These are phyloP conservation scores for Rhizopogon roseolus DNA, from an alignment of 768 basidiomycete species.

Conservation along the genomic window DNA sequence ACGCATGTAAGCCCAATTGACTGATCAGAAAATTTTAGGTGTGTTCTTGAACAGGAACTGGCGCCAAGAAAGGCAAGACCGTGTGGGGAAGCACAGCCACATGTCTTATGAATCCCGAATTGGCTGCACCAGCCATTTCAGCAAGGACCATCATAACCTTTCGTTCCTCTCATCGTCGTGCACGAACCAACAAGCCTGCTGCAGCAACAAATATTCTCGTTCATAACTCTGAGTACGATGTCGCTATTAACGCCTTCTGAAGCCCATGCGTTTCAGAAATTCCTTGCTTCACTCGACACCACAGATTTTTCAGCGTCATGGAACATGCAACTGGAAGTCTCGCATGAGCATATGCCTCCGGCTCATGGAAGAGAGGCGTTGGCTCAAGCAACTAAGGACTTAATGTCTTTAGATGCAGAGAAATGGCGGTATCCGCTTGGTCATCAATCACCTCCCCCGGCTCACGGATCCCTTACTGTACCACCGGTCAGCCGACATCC, in stretches of 20 bases:
- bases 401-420: slow-evolving; percentile 63
- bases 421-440: slow-evolving; percentile 30
- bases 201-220: neutral
- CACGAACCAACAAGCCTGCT: neutral
- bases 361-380: slow-evolving; percentile 59
- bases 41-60: neutral
- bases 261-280: slow-evolving; percentile 63
- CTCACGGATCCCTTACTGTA: slow-evolving; percentile 4
- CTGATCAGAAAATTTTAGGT: no score
- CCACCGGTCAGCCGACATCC: slow-evolving; percentile 10
- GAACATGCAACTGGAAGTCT: slow-evolving; percentile 33
- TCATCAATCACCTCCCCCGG: slow-evolving; percentile 6
- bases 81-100: slow-evolving; percentile 28
- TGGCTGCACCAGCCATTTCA: slow-evolving; percentile 7
- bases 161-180: neutral
- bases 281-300: slow-evolving; percentile 54
- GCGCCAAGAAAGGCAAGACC: slow-evolving; percentile 16
- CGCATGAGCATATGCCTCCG: slow-evolving; percentile 43
- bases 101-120: slow-evolving; percentile 13
- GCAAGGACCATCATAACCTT: slow-evolving; percentile 8
- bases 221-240: slow-evolving; percentile 29
- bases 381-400: slow-evolving; percentile 76
- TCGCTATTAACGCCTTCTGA: slow-evolving; percentile 64
- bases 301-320: slow-evolving; percentile 41
- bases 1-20: no score